A percentile compares a stretch with the other conserved stretches of the same genome.
Evolutionary conservation across 805 yeast species (phyloP).

Genomic region (Lipomyces anomalus): DNA sequence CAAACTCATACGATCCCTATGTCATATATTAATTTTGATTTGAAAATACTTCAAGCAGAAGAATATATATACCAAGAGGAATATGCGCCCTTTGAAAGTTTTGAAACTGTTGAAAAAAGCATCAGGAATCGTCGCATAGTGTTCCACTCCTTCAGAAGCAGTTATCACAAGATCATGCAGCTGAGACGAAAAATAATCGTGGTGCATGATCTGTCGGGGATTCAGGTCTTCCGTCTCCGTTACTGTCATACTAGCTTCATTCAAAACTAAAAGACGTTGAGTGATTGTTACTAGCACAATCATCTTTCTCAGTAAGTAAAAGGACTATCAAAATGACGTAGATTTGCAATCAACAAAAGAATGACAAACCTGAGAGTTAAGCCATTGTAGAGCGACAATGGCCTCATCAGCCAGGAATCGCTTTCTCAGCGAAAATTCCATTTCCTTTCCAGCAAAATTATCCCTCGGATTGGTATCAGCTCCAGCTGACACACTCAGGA

Average conservation of each 20-base stretch:
- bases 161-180: conserved; percentile 21
- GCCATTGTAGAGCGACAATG: conserved; percentile 56
- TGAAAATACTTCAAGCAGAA: background rate
- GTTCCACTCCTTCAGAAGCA: conserved; percentile 20
- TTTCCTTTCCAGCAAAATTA: conserved; percentile 4
- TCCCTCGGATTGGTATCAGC: background rate
- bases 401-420: conserved; percentile 45
- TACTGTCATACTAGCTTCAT: conserved; percentile 38
- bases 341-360: background rate
- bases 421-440: conserved; percentile 39
- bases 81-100: conserved; percentile 43
- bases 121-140: conserved; percentile 32
- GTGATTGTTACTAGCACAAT: conserved; percentile 40
- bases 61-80: conserved; percentile 42
- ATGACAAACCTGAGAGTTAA: conserved; percentile 33
- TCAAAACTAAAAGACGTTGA: conserved; percentile 42
- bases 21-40: background rate
- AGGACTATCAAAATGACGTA: too few relatives aligned
- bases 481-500: conserved; percentile 42
- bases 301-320: conserved; percentile 30
- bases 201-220: conserved; percentile 37
- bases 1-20: conserved; percentile 41
- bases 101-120: conserved; percentile 36
- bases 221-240: conserved; percentile 37
- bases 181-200: conserved; percentile 31